A percentile compares a stretch with the other conserved stretches of the same genome.
phyloP scores from a whole-genome alignment of 1,284 basidiomycete genomes.

The Tilletia indica region DNA sequence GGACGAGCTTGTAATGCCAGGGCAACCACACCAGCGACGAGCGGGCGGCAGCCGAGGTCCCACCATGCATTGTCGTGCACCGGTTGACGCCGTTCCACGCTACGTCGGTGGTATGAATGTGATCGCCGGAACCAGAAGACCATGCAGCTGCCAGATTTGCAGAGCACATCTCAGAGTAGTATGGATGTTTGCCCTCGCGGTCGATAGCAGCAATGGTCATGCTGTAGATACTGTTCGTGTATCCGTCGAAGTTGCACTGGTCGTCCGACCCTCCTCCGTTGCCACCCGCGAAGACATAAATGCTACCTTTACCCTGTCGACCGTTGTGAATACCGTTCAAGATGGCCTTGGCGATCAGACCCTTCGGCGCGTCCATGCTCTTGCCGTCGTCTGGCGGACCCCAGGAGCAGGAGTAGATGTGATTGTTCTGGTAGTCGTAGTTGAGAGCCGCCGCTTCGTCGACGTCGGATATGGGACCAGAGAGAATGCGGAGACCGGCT shows the following conservation, averaged over 20 bases:
- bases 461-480: constrained; percentile 93
- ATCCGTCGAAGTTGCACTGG: constrained; percentile 99
- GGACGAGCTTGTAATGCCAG: constrained; percentile 60
- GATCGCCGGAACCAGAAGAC: constrained; percentile 87
- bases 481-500: constrained; percentile 90
- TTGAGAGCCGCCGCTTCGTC: constrained; percentile 96
- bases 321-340: constrained; percentile 92
- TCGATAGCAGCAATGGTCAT: constrained; percentile 94
- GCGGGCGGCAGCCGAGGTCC: constrained; percentile 94
- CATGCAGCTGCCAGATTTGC: constrained; percentile 96
- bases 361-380: constrained; percentile 91
- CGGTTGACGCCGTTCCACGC: constrained; percentile 67
- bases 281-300: constrained; percentile 97
- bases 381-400: constrained; percentile 93
- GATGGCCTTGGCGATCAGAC: constrained; percentile 89
- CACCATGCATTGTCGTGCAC: constrained; percentile 83
- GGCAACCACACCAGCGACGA: constrained; percentile 62
- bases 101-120: constrained; percentile 81
- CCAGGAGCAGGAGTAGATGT: constrained; percentile 96
- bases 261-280: constrained; percentile 89
- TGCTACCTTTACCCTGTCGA: constrained; percentile 80
- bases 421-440: constrained; percentile 84
- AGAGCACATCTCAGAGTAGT: constrained; percentile 94
- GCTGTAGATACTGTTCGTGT: constrained; percentile 96
- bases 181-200: constrained; percentile 86